Evolutionary conservation across 2,329 filamentous ascomycete genomes (phyloP), one percentile per base, ranked within the genome.

Genomic region (Didymella segeticola): DNA sequence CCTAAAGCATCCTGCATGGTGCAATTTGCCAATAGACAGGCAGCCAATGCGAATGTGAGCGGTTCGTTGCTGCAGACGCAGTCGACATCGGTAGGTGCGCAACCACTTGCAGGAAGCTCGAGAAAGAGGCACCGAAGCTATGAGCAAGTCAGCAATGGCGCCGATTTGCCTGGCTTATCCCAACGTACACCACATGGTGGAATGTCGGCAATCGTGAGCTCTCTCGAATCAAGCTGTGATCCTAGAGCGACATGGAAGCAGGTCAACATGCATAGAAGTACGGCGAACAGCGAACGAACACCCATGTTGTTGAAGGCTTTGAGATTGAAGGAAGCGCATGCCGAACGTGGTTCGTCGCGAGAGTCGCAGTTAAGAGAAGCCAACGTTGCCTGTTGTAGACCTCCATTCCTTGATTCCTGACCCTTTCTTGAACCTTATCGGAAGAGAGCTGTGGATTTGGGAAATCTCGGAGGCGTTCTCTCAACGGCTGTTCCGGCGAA

Each of bases 21-120:
- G 27, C 66, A 68, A n/a, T 68, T 68, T 5, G 50, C 55, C 20
- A 68, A 62, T 56, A 69, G 48, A 43, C 66, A 69, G 19, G 53
- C 57, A 25, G 61, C 48, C n/a, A 63, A 19, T 0, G n/a, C 31
- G 14, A 56, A 46, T 19, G 47, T 37, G 14, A 68, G 52, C 1
- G 47, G 17, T 7, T 43, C 26, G 43, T 53, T 62, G 0, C 38
- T 22, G 46, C 66, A 69, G 8, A 61, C 34, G 26, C 66, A 69
- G 2, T 53, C 33, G 8, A 46, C 19, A 42, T 69, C 64, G 14
- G 46, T 50, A 4, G 61, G 22, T 10, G 37, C 8, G 33, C 66
- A 69, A 8, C 57, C 56, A 36, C 37, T 63, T 3, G 47, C 17
- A 9, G 61, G 60, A 2, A 66, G 39, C 36, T 26, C 43, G 26